Evolutionary conservation across 768 basidiomycete species (phyloP), one percentile per base, ranked within the genome.

Genomic region (Mrakia gelida): DNA sequence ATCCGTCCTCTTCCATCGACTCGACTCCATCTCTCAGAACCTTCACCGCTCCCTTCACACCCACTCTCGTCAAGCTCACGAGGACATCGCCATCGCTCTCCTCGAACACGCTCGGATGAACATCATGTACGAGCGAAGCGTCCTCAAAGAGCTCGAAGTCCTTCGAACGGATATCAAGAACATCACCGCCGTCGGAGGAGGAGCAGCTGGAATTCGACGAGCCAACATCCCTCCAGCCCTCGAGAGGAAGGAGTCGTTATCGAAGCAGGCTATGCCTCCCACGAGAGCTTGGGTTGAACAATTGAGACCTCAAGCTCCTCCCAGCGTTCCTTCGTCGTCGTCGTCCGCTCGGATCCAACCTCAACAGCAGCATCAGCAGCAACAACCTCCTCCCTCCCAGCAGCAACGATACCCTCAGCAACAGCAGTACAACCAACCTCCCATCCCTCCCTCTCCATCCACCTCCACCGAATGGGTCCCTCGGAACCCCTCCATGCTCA

Each of bases 61-160:
- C 0, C 94, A 99, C 84, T 93, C 92, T 78, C 89, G 89, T 70
- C 89, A 92, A 80, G 92, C 95, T 41, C 92, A 96, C 75, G 92
- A 95, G 76, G 97, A 99, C 83, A 88, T 98, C 74, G 92, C 92
- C 26, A 88, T 92, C 30, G 92, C 95, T 0, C 86, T 98, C 74
- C 90, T 98, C 67, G 94, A 98, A 84, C 94, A 98, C 84, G 93
- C 93, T 26, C 91, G 95, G 32, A 92, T 94, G 26, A 91, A 91
- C 38, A 90, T 98, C 81, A 90, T 95, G 87, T 97, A 94, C 82
- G 95, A 98, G 83, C 89, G 91, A 80, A 94, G 95, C 82, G 86
- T 92, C 23, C 86, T 98, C 75, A 89, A 91, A 71, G 96, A 98
- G 83, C 86, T 97, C 30, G 95, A 98, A 83, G 88, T 92, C 30